A percentile compares a stretch with the other conserved stretches of the same genome.
Evolutionary conservation across 1,139 yeast species (phyloP).

Genomic region (Protomyces pachydermus): DNA sequence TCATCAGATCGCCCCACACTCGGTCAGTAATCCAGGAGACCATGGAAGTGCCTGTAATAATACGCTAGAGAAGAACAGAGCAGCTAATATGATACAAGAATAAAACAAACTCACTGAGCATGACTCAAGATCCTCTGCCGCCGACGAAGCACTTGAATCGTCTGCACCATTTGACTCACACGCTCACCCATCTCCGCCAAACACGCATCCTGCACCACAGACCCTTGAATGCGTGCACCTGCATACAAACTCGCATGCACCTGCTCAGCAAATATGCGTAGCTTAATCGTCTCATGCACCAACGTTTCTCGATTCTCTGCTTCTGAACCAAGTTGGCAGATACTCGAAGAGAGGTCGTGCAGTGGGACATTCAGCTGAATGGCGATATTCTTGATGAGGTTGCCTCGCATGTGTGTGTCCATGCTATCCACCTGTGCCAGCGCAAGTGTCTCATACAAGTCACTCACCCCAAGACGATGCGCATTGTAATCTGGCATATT

Average conservation of each 20-base stretch:
- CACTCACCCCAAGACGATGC: neutral
- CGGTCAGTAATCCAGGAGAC: neutral
- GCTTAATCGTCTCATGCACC: constrained; percentile 14
- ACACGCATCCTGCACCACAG: constrained; percentile 16
- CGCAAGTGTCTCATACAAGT: constrained; percentile 25
- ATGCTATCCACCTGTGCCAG: constrained; percentile 27
- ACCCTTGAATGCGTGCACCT: constrained; percentile 27
- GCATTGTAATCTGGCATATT: constrained; percentile 25
- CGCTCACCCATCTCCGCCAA: constrained; percentile 22
- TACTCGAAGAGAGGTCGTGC: constrained; percentile 16
- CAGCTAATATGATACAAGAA: too few relatives aligned
- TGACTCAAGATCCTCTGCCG: too few relatives aligned
- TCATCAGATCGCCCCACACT: neutral
- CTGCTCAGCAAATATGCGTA: constrained; percentile 27
- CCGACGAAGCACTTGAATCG: neutral
- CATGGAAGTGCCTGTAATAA: neutral
- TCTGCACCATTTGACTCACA: constrained; percentile 18
- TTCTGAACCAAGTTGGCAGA: constrained; percentile 17
- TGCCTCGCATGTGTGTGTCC: constrained; percentile 22
- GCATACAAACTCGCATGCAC: constrained; percentile 26
- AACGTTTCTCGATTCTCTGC: neutral
- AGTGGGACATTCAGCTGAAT: constrained; percentile 30
- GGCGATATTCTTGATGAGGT: constrained; percentile 29
- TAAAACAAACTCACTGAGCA: too few relatives aligned
- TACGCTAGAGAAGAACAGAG: too few relatives aligned